phyloP scores from a whole-genome alignment of 768 basidiomycete species.

The Boletus edulis region DNA sequence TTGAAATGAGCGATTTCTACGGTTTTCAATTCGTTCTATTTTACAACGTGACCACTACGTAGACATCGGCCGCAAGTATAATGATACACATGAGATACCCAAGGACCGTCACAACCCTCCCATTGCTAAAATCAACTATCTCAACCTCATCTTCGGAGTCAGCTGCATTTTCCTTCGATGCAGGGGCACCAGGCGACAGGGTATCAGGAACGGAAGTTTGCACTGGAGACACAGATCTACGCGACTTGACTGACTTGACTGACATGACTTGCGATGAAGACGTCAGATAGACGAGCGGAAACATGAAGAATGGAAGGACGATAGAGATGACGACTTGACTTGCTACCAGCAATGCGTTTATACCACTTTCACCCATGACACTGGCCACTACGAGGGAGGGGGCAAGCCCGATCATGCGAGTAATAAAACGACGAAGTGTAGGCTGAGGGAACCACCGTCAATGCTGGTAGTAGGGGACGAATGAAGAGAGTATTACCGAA shows the following conservation, averaged over 20 bases:
- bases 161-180: constrained; percentile 1
- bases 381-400: constrained; percentile 81
- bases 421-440: constrained; percentile 73
- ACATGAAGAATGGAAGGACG: constrained; percentile 81
- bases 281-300: constrained; percentile 78
- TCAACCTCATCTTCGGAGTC: constrained; percentile 28
- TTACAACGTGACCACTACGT: constrained; percentile 63
- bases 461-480: constrained; percentile 22
- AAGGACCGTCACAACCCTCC: constrained; percentile 45
- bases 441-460: constrained; percentile 46
- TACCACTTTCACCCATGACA: constrained; percentile 63
- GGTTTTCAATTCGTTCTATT: not conserved
- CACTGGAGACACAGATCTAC: not conserved
- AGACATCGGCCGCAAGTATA: constrained; percentile 69
- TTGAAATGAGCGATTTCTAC: not conserved
- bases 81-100: constrained; percentile 64
- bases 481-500: constrained; percentile 46
- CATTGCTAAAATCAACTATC: constrained; percentile 62
- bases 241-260: constrained; percentile 45
- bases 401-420: constrained; percentile 76
- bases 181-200: not conserved
- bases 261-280: constrained; percentile 67
- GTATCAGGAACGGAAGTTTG: not conserved
- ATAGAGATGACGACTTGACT: constrained; percentile 85
- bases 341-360: constrained; percentile 77